Evolutionary conservation across 495 filamentous ascomycete genomes (phyloP), one percentile per base, ranked within the genome.

Genomic region (Collariella sp.): DNA sequence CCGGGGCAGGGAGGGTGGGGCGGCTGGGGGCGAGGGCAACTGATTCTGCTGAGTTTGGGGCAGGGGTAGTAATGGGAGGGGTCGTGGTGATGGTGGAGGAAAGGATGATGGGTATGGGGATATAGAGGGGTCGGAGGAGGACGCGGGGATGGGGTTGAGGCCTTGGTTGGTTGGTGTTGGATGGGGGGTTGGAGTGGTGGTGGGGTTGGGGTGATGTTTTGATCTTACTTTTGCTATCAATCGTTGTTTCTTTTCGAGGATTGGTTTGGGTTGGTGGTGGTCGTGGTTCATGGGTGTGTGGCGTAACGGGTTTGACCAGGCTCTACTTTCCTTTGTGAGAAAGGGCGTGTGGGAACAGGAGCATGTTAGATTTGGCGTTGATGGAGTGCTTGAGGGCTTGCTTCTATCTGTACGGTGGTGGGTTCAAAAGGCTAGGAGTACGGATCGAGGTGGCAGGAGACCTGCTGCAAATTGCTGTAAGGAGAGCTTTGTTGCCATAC

Each of bases 1-100:
- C 69, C 68, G 58, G 5, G 61, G 26, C 0, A 44, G 52, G 48
- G 42, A 4, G 0, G 41, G 36, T 26, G 26, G 9, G 1, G 16
- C 12, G 1, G 31, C 16, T 9, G 23, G 11, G 16, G 13, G 33
- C 49, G 7, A 29, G 24, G 35, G 36, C 29, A 5, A 41, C 43
- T 33, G 40, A 29, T 26, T 4, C n/a, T 1, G 49, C 18, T n/a
- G 34, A 18, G 19, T 22, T 11, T n/a, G n/a, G 36, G 45, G 18
- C 29, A 42, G 18, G 12, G 40, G 40, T 18, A 18, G 7, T 31
- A 31, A 9, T 6, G 22, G 6, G 26, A 34, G 46, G 2, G 13
- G 34, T 5, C 18, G 22, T n/a, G 44, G 18, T 19, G 23, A 23
- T 34, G 46, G 51, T 18, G 51, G 39, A 5, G 51, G 34, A 16